These are phyloP conservation scores for Funneliformis caledonium DNA, from an alignment of 371 early-diverging fungal species.

Conservation along the genomic window DNA sequence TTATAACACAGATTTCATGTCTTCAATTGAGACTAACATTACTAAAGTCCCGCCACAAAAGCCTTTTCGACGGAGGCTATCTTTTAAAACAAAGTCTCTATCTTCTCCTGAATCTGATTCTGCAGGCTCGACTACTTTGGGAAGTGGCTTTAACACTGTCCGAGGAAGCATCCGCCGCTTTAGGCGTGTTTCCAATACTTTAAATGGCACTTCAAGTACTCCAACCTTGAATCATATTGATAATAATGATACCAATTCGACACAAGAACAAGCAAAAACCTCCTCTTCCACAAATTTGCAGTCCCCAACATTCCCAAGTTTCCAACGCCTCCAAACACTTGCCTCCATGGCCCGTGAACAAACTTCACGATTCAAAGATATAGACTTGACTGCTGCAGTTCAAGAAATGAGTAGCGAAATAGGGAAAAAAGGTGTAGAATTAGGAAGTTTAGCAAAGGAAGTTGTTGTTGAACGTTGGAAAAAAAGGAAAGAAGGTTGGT, in stretches of 20 bases:
- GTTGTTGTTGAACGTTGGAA: slow-evolving; percentile 61
- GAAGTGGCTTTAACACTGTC: slow-evolving; percentile 11
- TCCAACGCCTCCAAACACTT: background rate
- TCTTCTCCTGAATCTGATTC: background rate
- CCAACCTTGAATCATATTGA: background rate
- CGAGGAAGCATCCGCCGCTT: slow-evolving; percentile 29
- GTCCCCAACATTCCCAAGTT: background rate
- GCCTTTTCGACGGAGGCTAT: slow-evolving; percentile 14
- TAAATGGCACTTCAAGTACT: background rate
- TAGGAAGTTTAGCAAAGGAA: slow-evolving; percentile 55
- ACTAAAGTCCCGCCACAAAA: slow-evolving; percentile 12
- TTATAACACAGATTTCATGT: slow-evolving; percentile 16
- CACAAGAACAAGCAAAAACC: background rate
- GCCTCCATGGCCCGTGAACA: slow-evolving; percentile 37
- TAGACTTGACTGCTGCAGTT: slow-evolving; percentile 54
- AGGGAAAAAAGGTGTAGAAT: slow-evolving; percentile 51
- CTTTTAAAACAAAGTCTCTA: slow-evolving; percentile 14
- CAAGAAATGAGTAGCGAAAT: slow-evolving; percentile 58
- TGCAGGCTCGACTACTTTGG: background rate
- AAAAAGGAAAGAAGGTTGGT: slow-evolving; percentile 50
- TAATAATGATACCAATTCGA: background rate
- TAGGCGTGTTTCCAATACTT: slow-evolving; percentile 13
- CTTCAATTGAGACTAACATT: slow-evolving; percentile 21
- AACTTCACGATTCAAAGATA: slow-evolving; percentile 34
- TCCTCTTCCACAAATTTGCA: background rate